Evolutionary conservation across 148 eudicot species (phyloP).

Genomic region (Rhododendron mucronatum): DNA sequence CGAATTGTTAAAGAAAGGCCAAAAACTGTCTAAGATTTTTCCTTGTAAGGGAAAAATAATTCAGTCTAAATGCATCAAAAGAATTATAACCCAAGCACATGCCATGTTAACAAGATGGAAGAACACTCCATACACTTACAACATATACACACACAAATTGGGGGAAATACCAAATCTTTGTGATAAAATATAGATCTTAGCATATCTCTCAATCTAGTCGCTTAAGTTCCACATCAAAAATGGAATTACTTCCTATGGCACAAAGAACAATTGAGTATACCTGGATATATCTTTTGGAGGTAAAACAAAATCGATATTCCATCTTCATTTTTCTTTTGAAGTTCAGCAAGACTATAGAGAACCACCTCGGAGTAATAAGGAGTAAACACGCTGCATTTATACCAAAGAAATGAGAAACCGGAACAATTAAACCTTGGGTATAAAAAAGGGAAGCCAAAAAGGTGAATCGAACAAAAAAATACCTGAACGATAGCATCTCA

Average conservation of each 20-base stretch:
- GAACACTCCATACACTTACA: neutral
- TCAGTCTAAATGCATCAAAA: neutral
- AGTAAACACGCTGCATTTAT: slow-evolving; percentile 78
- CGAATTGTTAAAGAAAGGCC: neutral
- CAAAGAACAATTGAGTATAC: slow-evolving; percentile 22
- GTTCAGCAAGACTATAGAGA: slow-evolving; percentile 79
- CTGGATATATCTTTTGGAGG: slow-evolving; percentile 98
- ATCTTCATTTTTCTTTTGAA: slow-evolving; percentile 88
- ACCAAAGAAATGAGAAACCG: neutral
- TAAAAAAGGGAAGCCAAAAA: neutral
- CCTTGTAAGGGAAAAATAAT: neutral
- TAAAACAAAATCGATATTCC: slow-evolving; percentile 91
- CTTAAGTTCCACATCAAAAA: neutral
- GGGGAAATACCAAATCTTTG: neutral
- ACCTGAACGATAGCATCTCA: slow-evolving; percentile 94
- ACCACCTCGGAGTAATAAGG: slow-evolving; percentile 94
- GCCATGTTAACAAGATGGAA: neutral
- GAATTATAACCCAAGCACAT: neutral
- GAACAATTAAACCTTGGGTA: neutral
- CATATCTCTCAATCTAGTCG: neutral
- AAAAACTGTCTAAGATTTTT: neutral
- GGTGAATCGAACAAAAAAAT: neutral
- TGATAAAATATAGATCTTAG: neutral
- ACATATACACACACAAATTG: neutral
- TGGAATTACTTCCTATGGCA: neutral